Evolutionary conservation across 768 basidiomycete species (phyloP), one percentile per base, ranked within the genome.

Genomic region (Naganishia onofrii): DNA sequence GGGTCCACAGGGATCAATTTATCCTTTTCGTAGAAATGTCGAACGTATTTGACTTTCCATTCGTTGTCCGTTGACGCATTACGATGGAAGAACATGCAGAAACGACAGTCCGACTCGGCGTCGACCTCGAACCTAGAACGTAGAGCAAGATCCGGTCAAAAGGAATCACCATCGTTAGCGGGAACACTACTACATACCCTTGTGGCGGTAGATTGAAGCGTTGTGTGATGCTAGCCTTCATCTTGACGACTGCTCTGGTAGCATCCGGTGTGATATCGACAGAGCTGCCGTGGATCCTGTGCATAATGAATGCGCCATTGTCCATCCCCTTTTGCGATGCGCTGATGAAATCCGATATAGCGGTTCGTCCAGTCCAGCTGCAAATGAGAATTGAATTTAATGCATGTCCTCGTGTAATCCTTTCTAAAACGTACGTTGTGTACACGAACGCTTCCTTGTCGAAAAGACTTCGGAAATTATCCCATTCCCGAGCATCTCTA

Each of bases 91-190:
- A 78, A 78, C 71, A 77, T 77, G 68, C 73, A 75, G 3, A 78
- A 68, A 8, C 76, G 70, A 34, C 77, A 76, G 48, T 78, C 77
- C 0, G 76, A 76, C 15, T 78, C 77, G 46, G 76, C 71, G 65
- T 78, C 77, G 21, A 77, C 77, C 42, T 76, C 73, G 58, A 72
- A 75, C 2, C 60, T 63, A 34, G 7, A 29, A 26, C 3, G 23
- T 12, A 15, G 42, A 15, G 42, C 13, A 15, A 15, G 15, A 42
- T 21, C n/a, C 29, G 36, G 57, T 58, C 36, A 32, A 36, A 21
- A 12, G 28, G 13, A 19, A 34, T 32, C 23, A 38, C 15, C 9
- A 36, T 34, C 7, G n/a, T 38, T 8, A 8, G 31, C 19, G n/a
- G n/a, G n/a, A n/a, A n/a, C 19, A 9, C 1, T 3, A 42, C 28